Percentiles rank a stretch among this genome's conserved stretches.
These are phyloP conservation scores for Microcos paniculata DNA, from an alignment of 345 rosid genomes.

Conservation along the genomic window DNA sequence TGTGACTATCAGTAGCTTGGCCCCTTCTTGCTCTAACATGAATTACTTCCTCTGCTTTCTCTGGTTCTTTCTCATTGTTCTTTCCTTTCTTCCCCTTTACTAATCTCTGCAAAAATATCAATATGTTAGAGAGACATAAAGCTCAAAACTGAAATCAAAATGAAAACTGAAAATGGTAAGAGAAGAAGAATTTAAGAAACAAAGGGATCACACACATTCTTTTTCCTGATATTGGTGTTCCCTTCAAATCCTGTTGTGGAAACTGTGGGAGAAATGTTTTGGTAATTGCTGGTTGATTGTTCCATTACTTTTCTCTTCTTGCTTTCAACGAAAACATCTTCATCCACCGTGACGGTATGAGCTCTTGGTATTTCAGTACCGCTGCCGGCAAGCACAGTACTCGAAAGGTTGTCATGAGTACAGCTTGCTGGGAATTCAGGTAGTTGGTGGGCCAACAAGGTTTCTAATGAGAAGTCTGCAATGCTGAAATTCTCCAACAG, in stretches of 20 bases:
- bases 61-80: slow-evolving; percentile 25
- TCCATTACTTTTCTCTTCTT: slow-evolving; percentile 28
- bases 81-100: slow-evolving; percentile 41
- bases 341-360: slow-evolving; percentile 7
- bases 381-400: slow-evolving; percentile 13
- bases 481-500: slow-evolving; percentile 24
- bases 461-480: slow-evolving; percentile 24
- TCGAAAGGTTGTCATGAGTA: slow-evolving; percentile 3
- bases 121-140: neutral
- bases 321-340: slow-evolving; percentile 21
- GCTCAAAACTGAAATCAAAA: neutral
- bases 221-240: slow-evolving; percentile 19
- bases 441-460: slow-evolving; percentile 31
- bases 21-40: slow-evolving; percentile 31
- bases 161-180: neutral
- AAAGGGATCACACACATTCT: slow-evolving; percentile 18
- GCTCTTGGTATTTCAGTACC: slow-evolving; percentile 6
- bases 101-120: slow-evolving; percentile 25
- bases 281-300: slow-evolving; percentile 25
- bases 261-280: slow-evolving; percentile 24
- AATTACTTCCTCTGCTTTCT: slow-evolving; percentile 37
- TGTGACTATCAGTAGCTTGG: slow-evolving; percentile 64
- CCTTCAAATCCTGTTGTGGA: slow-evolving; percentile 23
- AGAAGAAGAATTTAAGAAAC: neutral
- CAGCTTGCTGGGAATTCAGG: slow-evolving; percentile 15